Conservation (phyloP, 257 asterid genomes). For the Rehmannia glutinosa region DNA sequence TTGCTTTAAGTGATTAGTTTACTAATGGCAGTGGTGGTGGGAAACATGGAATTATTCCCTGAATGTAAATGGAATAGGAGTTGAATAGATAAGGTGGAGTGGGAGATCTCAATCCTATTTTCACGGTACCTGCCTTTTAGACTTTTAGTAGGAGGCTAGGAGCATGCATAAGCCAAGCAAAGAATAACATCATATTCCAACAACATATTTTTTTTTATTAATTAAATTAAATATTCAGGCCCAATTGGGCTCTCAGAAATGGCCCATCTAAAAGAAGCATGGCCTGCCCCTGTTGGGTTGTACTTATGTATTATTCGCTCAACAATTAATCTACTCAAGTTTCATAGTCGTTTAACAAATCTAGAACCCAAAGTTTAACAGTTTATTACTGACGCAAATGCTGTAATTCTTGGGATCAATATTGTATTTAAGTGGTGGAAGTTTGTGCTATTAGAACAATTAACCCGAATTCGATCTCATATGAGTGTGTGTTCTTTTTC, state of each 20-base stretch:
- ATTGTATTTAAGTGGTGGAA: too few relatives aligned
- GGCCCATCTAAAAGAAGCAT: neutral
- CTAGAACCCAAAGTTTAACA: too few relatives aligned
- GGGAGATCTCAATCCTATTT: too few relatives aligned
- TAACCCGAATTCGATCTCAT: too few relatives aligned
- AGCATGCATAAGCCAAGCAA: neutral
- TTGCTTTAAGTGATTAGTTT: neutral
- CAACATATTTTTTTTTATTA: neutral
- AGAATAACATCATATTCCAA: neutral
- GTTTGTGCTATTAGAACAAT: too few relatives aligned
- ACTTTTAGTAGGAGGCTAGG: too few relatives aligned
- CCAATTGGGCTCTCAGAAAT: neutral
- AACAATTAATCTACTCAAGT: too few relatives aligned
- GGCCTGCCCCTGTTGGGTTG: neutral
- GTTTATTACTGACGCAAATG: too few relatives aligned
- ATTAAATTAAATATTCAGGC: neutral
- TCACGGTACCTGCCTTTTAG: neutral
- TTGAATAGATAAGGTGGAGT: too few relatives aligned
- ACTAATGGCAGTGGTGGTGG: neutral
- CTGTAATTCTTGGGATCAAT: too few relatives aligned
- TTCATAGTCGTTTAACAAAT: too few relatives aligned
- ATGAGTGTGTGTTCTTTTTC: too few relatives aligned
- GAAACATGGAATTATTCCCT: neutral
- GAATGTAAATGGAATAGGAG: neutral
- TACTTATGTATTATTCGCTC: neutral